Evolutionary conservation across 805 yeast species (phyloP).

Genomic region (Brettanomyces naardenensis): DNA sequence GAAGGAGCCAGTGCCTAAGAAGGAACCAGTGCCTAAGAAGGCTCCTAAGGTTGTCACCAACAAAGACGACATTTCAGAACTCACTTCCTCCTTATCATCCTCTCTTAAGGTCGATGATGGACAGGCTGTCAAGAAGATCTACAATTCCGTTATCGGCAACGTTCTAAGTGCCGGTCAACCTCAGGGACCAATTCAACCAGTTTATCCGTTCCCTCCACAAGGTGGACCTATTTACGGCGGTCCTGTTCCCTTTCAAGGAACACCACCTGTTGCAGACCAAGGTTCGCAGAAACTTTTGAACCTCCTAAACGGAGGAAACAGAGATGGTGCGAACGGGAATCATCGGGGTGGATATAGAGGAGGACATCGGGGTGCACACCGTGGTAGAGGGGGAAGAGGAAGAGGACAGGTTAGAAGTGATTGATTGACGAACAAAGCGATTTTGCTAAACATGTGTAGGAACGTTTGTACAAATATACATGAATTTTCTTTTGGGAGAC

Average conservation of each 20-base stretch:
- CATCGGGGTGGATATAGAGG: slow-evolving; percentile 7
- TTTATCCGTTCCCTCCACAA: not conserved
- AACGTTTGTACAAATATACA: too few relatives aligned
- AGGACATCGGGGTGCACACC: not conserved
- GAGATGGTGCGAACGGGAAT: not conserved
- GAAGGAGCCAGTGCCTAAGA: too few relatives aligned
- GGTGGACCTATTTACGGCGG: not conserved
- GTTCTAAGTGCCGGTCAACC: slow-evolving; percentile 9
- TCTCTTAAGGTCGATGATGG: too few relatives aligned
- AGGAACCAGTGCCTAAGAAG: slow-evolving; percentile 35
- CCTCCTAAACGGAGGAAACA: not conserved
- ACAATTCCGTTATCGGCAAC: slow-evolving; percentile 21
- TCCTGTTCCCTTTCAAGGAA: slow-evolving; percentile 2
- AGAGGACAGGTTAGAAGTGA: slow-evolving; percentile 7
- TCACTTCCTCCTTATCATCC: too few relatives aligned
- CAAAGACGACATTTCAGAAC: not conserved
- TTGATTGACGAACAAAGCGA: too few relatives aligned
- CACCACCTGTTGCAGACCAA: not conserved
- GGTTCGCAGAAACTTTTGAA: slow-evolving; percentile 1
- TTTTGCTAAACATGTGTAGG: too few relatives aligned
- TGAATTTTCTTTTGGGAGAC: too few relatives aligned
- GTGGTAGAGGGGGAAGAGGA: slow-evolving; percentile 6
- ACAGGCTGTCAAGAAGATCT: slow-evolving; percentile 20
- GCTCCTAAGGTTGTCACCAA: slow-evolving; percentile 9
- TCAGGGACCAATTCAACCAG: too few relatives aligned